These are phyloP conservation scores for Talaromyces verruculosus DNA, from an alignment of 2,329 filamentous ascomycete species.

Conservation along the genomic window DNA sequence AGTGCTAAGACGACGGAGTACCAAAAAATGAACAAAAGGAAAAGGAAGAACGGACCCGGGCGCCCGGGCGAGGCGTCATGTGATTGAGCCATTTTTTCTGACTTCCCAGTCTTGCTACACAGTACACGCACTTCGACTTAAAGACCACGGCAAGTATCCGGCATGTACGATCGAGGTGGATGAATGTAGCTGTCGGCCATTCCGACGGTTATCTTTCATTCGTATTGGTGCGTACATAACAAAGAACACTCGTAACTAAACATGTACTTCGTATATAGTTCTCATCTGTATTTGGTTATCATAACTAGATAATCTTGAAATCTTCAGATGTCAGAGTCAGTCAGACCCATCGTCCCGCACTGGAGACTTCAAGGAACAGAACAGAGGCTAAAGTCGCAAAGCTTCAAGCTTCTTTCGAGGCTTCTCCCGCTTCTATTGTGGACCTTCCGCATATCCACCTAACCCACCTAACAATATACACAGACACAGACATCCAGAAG, in stretches of 20 bases:
- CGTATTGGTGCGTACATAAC: neutral
- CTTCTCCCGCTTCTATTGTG: conserved; percentile 25
- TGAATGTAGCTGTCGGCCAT: neutral
- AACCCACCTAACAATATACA: too few species aligned
- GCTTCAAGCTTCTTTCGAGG: conserved; percentile 19
- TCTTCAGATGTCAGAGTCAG: conserved; percentile 8
- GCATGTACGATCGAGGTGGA: neutral
- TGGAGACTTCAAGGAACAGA: conserved; percentile 7
- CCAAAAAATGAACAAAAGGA: neutral
- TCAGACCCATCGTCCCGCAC: conserved; percentile 20
- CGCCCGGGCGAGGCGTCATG: conserved; percentile 4
- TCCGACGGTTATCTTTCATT: neutral
- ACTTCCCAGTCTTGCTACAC: neutral
- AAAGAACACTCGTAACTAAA: neutral
- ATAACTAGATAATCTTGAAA: neutral
- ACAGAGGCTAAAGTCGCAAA: conserved; percentile 5
- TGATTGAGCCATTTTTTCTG: conserved; percentile 5
- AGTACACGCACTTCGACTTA: neutral
- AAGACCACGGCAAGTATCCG: neutral
- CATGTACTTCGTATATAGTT: too few species aligned
- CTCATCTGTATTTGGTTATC: neutral
- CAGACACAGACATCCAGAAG: too few species aligned
- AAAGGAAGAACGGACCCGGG: neutral
- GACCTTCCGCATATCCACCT: conserved; percentile 17
- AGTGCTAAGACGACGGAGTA: neutral